Evolutionary conservation across 441 rosid genomes (phyloP), one percentile per base, ranked within the genome.

Genomic region (Erysimum cheiri): DNA sequence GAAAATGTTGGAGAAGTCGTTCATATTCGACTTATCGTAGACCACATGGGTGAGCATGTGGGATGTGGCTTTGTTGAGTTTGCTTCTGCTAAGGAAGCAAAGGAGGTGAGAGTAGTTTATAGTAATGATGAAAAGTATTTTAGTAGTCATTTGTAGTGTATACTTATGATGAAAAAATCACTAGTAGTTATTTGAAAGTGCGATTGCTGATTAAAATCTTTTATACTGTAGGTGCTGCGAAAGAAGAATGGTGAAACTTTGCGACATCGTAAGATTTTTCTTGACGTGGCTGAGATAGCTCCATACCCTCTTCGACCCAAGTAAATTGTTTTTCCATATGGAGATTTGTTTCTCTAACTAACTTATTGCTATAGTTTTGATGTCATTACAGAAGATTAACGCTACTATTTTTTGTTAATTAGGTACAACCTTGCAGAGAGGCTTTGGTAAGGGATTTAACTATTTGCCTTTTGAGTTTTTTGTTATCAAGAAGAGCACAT

Each of bases 1-100:
- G 11, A 37, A 9, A 0, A 3, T 37, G 41, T 37, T 37, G 41
- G n/a, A 37, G 41, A 37, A 26, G 28, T 26, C 3, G 28, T 26
- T 26, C 0, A 0, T 26, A 4, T 26, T 26, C 28, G 46, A 41
- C 46, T 41, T 41, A 41, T 41, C 1, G 15, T 41, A 41, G 12
- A 41, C 7, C 46, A 4, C 10, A n/a, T 5, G 14, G 46, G 46
- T 48, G 19, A 22, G 29, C 53, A 48, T 48, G 53, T 48, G 3
- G 53, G 53, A 5, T 48, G 4, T 48, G 53, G 53, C 13, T 48
- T 48, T 48, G 53, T 48, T 48, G 13, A 22, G 53, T 48, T 48
- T 48, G 28, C 53, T 48, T 48, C 53, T 48, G 13, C 53, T 48
- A 1, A 48, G 5, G 3, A 19, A 19, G 28, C 53, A 48, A 22